Conservation (phyloP, 208 protist genomes). For the Trypanosoma conorhini region DNA sequence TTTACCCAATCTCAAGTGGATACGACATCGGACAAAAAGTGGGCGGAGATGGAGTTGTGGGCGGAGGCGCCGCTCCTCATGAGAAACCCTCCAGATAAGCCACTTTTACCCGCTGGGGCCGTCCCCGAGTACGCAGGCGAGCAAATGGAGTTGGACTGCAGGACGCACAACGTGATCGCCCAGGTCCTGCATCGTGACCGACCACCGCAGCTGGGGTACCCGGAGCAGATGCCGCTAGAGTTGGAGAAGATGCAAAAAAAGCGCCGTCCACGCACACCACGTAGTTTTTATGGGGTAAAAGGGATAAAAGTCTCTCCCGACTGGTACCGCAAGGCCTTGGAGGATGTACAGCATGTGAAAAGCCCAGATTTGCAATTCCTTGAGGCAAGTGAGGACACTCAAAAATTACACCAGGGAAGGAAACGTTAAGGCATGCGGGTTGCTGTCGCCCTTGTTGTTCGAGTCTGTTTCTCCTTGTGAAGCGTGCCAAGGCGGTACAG, state of each 20-base stretch:
- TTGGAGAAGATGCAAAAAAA: constrained; percentile 34
- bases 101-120: background rate
- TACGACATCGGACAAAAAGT: background rate
- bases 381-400: constrained; percentile 39
- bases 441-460: background rate
- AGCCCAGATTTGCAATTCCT: constrained; percentile 55
- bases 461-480: constrained; percentile 4
- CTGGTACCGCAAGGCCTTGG: constrained; percentile 56
- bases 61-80: constrained; percentile 12
- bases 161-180: constrained; percentile 57
- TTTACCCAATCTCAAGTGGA: background rate
- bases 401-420: constrained; percentile 19
- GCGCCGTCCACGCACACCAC: constrained; percentile 58
- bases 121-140: constrained; percentile 52
- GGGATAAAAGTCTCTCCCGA: constrained; percentile 35
- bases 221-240: constrained; percentile 39
- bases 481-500: background rate
- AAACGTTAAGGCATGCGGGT: background rate
- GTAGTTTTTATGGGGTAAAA: constrained; percentile 65
- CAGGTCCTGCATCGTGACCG: constrained; percentile 51
- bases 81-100: background rate
- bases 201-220: constrained; percentile 41
- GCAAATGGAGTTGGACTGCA: constrained; percentile 45
- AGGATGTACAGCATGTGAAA: constrained; percentile 33
- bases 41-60: constrained; percentile 6